Conservation (phyloP, 345 rosid species). For the Sapria himalayana region DNA sequence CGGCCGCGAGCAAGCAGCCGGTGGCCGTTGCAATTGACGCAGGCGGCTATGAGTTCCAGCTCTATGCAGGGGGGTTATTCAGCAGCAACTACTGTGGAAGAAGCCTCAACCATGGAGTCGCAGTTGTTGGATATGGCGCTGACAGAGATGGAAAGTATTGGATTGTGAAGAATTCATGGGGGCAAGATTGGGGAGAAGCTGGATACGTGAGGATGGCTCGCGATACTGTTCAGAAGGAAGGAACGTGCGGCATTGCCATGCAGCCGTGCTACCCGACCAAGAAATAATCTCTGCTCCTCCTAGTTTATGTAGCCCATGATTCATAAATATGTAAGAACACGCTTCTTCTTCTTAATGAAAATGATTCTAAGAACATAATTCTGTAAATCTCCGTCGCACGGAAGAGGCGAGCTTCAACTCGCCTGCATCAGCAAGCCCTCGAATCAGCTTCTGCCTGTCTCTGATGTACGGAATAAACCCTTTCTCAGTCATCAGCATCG, state of each 20-base stretch:
- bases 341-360: neutral
- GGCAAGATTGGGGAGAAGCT: conserved; percentile 63
- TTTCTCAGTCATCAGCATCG: conserved; percentile 44
- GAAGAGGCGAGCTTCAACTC: conserved; percentile 47
- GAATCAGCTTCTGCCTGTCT: conserved; percentile 52
- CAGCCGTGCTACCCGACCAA: conserved; percentile 50
- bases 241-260: conserved; percentile 70
- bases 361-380: conserved; percentile 27
- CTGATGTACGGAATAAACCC: conserved; percentile 64
- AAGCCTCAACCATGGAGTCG: conserved; percentile 57
- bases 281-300: conserved; percentile 6
- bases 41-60: conserved; percentile 35
- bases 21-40: conserved; percentile 77
- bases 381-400: conserved; percentile 49
- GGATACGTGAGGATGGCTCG: conserved; percentile 57
- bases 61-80: conserved; percentile 46
- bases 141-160: conserved; percentile 28
- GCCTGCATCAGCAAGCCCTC: conserved; percentile 30
- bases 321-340: no score
- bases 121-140: conserved; percentile 59
- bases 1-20: conserved; percentile 51
- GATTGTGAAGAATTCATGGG: conserved; percentile 91
- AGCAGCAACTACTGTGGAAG: conserved; percentile 36
- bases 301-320: no score
- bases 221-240: conserved; percentile 12